phyloP scores from a whole-genome alignment of 257 asterid genomes.

The Echium plantagineum region DNA sequence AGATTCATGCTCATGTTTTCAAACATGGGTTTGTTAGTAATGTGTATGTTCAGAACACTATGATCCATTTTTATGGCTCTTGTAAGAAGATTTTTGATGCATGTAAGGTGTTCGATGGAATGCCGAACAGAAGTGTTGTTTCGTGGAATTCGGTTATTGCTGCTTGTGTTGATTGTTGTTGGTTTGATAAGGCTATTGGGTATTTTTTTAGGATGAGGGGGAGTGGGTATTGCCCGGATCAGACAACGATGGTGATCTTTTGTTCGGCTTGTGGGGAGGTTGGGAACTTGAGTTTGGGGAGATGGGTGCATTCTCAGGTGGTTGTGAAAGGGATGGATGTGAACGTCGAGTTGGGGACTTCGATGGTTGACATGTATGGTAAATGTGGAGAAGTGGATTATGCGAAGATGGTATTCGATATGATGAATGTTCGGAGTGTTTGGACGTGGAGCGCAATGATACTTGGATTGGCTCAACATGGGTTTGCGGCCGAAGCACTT shows the following conservation, averaged over 20 bases:
- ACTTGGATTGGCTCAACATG: slow-evolving; percentile 67
- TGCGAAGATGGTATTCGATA: slow-evolving; percentile 41
- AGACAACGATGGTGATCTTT: slow-evolving; percentile 63
- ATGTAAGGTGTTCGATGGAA: slow-evolving; percentile 48
- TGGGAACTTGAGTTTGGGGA: slow-evolving; percentile 57
- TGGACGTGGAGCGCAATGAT: slow-evolving; percentile 92
- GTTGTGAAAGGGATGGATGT: slow-evolving; percentile 37
- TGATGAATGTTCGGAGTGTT: slow-evolving; percentile 39
- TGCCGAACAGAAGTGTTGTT: slow-evolving; percentile 42
- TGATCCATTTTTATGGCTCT: slow-evolving; percentile 43
- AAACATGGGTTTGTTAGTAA: slow-evolving; percentile 45
- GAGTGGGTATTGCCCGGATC: slow-evolving; percentile 32
- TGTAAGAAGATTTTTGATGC: slow-evolving; percentile 45
- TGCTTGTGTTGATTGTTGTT: slow-evolving; percentile 34
- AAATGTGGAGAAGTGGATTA: slow-evolving; percentile 47
- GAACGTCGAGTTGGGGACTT: slow-evolving; percentile 53
- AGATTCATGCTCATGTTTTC: slow-evolving; percentile 50
- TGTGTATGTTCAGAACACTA: slow-evolving; percentile 55
- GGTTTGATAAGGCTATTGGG: slow-evolving; percentile 34
- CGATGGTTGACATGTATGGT: slow-evolving; percentile 74
- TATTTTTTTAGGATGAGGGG: slow-evolving; percentile 39
- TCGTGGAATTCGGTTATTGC: slow-evolving; percentile 75
- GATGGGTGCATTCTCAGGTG: slow-evolving; percentile 61
- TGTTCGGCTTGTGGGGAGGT: slow-evolving; percentile 54
- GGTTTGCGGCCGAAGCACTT: slow-evolving; percentile 42